These are phyloP conservation scores for Chenopodium formosanum DNA, from an alignment of 148 eudicot species.

Conservation along the genomic window DNA sequence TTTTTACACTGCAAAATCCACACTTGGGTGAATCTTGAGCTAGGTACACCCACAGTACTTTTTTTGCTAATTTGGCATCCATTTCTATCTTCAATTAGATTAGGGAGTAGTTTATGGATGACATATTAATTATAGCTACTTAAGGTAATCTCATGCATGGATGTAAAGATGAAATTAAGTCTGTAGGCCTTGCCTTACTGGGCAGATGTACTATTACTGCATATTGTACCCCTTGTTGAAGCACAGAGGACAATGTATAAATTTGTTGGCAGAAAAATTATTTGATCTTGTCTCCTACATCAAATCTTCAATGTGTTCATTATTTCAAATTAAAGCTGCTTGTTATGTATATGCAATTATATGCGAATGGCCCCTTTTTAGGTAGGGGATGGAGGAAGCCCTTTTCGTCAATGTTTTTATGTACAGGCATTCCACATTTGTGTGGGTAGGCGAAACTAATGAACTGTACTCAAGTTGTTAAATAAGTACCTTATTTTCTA, in stretches of 20 bases:
- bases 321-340: neutral
- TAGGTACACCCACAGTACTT: neutral
- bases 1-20: neutral
- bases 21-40: neutral
- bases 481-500: constrained; percentile 13
- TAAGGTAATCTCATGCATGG: neutral
- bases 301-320: neutral
- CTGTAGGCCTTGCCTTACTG: constrained; percentile 3
- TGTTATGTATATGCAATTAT: constrained; percentile 12
- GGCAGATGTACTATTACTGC: constrained; percentile 14
- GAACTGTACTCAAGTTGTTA: constrained; percentile 8
- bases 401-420: constrained; percentile 15
- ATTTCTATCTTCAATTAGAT: neutral
- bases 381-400: constrained; percentile 5
- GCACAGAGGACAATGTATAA: neutral
- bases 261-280: constrained; percentile 5
- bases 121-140: neutral
- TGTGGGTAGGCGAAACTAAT: constrained; percentile 1
- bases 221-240: constrained; percentile 16
- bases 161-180: neutral
- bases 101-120: constrained; percentile 1
- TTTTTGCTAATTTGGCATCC: neutral
- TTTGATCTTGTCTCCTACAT: constrained; percentile 15
- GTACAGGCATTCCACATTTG: constrained; percentile 4
- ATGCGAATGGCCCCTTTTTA: constrained; percentile 1